phyloP scores from a whole-genome alignment of 2,329 filamentous ascomycete species.

The Sphaceloma murrayae region DNA sequence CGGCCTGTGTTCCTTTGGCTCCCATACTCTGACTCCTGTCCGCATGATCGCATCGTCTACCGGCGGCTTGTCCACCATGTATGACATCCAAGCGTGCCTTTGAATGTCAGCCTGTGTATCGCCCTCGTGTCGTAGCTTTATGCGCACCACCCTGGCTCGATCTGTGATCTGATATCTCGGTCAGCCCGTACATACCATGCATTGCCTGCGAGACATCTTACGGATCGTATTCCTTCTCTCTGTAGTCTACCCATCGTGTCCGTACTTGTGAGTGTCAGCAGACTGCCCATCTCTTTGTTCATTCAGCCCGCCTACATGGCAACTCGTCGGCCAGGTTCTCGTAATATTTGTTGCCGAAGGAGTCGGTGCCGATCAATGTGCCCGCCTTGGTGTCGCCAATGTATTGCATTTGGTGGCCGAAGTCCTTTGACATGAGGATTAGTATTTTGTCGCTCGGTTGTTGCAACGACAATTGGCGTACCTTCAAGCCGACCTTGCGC shows the following conservation, averaged over 20 bases:
- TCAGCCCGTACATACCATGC: conserved; percentile 29
- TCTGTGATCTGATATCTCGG: conserved; percentile 52
- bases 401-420: conserved; percentile 70
- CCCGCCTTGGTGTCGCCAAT: conserved; percentile 87
- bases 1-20: conserved; percentile 60
- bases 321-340: conserved; percentile 88
- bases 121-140: not conserved
- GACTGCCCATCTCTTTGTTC: conserved; percentile 7
- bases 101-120: conserved; percentile 18
- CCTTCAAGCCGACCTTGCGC: conserved; percentile 81
- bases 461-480: conserved; percentile 37
- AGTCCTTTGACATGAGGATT: conserved; percentile 54
- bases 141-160: conserved; percentile 76
- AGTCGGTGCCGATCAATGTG: conserved; percentile 71
- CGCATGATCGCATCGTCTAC: conserved; percentile 63
- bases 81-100: conserved; percentile 94
- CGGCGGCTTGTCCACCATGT: conserved; percentile 80
- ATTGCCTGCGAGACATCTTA: conserved; percentile 34
- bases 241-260: conserved; percentile 97
- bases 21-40: conserved; percentile 62
- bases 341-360: conserved; percentile 94
- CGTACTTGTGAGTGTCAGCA: conserved; percentile 51
- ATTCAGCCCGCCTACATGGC: conserved; percentile 53
- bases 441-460: conserved; percentile 16
- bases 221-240: conserved; percentile 73